Evolutionary conservation across 2,329 filamentous ascomycete species (phyloP).

Genomic region (Neofusicoccum kwambonambiense): DNA sequence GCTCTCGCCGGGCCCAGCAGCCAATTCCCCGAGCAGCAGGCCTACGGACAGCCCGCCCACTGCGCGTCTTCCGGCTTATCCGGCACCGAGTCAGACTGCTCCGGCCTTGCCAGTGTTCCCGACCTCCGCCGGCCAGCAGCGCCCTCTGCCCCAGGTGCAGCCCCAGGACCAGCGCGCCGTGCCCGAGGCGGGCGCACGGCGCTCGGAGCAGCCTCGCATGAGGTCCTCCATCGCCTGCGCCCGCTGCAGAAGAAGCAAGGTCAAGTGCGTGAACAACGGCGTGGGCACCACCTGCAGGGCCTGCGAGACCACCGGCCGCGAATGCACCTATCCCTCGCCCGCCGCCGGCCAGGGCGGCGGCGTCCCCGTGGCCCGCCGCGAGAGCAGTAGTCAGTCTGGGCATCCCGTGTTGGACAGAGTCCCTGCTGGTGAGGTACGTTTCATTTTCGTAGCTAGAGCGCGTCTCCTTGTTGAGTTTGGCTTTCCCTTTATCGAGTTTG

Average conservation of each 20-base stretch:
- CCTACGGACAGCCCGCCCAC: slow-evolving; percentile 15
- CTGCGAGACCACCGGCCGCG: slow-evolving; percentile 68
- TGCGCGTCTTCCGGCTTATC: slow-evolving; percentile 17
- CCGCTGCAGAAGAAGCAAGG: slow-evolving; percentile 75
- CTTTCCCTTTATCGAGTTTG: background rate
- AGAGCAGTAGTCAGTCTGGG: slow-evolving; percentile 21
- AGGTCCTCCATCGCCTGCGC: slow-evolving; percentile 78
- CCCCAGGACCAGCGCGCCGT: slow-evolving; percentile 2
- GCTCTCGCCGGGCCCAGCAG: slow-evolving; percentile 13
- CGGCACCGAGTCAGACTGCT: slow-evolving; percentile 6
- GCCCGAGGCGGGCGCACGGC: slow-evolving; percentile 19
- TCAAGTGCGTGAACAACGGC: slow-evolving; percentile 81
- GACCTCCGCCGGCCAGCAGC: slow-evolving; percentile 1
- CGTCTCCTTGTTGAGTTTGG: background rate
- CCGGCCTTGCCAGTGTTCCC: slow-evolving; percentile 13
- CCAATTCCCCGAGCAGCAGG: slow-evolving; percentile 7
- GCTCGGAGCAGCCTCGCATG: slow-evolving; percentile 48
- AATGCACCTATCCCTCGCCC: slow-evolving; percentile 69
- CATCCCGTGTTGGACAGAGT: slow-evolving; percentile 5
- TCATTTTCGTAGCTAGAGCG: slow-evolving; percentile 9
- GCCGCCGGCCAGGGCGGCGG: slow-evolving; percentile 35
- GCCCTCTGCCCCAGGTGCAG: slow-evolving; percentile 15
- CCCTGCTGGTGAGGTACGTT: slow-evolving; percentile 17
- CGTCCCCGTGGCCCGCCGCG: slow-evolving; percentile 29
- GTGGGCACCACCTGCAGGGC: slow-evolving; percentile 70